Conservation (phyloP, 2,329 filamentous ascomycete species). For the Colletotrichum lentis region DNA sequence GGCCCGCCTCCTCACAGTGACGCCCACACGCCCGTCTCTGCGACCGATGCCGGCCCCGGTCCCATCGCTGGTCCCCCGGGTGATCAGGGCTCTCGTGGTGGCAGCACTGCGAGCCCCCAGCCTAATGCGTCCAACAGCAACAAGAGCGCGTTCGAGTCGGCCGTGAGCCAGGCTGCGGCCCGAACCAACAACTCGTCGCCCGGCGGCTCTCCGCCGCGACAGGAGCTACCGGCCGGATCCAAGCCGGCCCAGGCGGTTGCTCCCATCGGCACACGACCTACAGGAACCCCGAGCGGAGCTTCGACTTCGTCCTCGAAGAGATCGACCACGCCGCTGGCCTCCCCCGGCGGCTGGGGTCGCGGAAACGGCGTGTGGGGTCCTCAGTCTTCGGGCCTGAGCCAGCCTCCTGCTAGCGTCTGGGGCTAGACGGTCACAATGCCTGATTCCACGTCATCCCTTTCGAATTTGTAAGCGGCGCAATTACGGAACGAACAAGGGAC, state of each 20-base stretch:
- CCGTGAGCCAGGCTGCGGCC: conserved; percentile 74
- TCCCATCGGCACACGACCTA: conserved; percentile 90
- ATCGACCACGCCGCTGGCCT: conserved; percentile 89
- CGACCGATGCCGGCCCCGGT: conserved; percentile 49
- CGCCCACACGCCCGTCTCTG: conserved; percentile 54
- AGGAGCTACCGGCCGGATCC: conserved; percentile 62
- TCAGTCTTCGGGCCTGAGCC: conserved; percentile 77
- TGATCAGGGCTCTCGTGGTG: conserved; percentile 72
- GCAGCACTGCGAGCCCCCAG: conserved; percentile 86
- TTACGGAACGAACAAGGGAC: conserved; percentile 11
- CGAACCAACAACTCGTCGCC: conserved; percentile 87
- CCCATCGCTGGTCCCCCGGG: conserved; percentile 59
- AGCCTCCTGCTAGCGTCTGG: conserved; percentile 91
- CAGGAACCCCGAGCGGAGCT: conserved; percentile 59
- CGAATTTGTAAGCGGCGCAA: conserved; percentile 17
- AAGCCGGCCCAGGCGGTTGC: conserved; percentile 75
- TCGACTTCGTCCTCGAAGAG: conserved; percentile 70
- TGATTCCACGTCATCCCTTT: neutral
- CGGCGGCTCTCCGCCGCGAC: conserved; percentile 79
- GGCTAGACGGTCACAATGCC: conserved; percentile 62
- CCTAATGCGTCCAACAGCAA: conserved; percentile 64
- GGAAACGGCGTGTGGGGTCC: conserved; percentile 82
- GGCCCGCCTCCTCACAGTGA: conserved; percentile 58
- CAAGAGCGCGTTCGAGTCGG: conserved; percentile 68
- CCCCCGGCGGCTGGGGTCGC: conserved; percentile 84